Percentiles rank a stretch among this genome's conserved stretches.
Evolutionary conservation across 2,329 filamentous ascomycete genomes (phyloP).

Genomic region (Penicillium sp.): DNA sequence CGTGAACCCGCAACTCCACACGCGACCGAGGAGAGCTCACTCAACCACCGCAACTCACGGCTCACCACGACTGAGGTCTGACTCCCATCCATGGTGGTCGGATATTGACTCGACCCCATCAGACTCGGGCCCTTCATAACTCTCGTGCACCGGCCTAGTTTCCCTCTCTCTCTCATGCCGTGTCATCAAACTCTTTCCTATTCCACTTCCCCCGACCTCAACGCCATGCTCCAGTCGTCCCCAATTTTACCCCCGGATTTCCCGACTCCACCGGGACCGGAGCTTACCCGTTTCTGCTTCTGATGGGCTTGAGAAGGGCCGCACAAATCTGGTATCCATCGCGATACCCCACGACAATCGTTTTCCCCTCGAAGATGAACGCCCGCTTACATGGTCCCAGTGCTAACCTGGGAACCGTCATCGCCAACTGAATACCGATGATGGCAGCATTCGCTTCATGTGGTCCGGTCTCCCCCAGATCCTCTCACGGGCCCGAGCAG

Average conservation of each 20-base stretch:
- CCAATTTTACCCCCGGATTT: conserved; percentile 8
- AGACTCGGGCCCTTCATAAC: neutral
- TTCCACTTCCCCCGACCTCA: neutral
- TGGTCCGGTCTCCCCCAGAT: conserved; percentile 33
- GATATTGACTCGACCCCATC: neutral
- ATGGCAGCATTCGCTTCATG: conserved; percentile 30
- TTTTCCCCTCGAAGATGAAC: conserved; percentile 7
- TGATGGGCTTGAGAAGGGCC: conserved; percentile 1
- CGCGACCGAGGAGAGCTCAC: conserved; percentile 9
- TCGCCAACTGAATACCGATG: conserved; percentile 27
- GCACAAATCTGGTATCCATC: conserved; percentile 20
- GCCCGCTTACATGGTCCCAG: neutral
- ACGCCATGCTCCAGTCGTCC: neutral
- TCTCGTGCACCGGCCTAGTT: no score
- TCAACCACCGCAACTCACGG: neutral
- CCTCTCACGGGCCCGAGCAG: conserved; percentile 27
- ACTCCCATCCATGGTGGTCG: no score
- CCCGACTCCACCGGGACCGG: conserved; percentile 6
- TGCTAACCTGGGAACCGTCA: conserved; percentile 19
- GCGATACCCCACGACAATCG: conserved; percentile 13
- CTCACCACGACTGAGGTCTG: no score
- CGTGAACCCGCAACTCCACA: conserved; percentile 3
- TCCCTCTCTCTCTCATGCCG: no score
- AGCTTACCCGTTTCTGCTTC: neutral
- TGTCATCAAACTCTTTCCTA: no score